Evolutionary conservation across 2,329 filamentous ascomycete genomes (phyloP), one percentile per base, ranked within the genome.

Genomic region (Aureobasidium subglaciale): DNA sequence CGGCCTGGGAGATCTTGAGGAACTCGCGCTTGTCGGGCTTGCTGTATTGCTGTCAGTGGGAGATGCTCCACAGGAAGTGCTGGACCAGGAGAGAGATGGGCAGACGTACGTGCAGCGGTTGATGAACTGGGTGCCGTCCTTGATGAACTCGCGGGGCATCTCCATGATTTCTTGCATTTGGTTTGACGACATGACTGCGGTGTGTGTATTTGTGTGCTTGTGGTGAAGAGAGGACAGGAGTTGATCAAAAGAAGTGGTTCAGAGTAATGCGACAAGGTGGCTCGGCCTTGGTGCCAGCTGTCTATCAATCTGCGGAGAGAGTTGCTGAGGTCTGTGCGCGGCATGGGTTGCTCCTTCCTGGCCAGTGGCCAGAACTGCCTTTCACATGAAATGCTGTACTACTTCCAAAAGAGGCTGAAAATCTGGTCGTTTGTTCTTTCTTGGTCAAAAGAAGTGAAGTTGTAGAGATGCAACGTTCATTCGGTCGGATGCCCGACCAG

Each of bases 1-100:
- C 84, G 59, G 84, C 84, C 72, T 82, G 79, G 61, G 75, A 78
- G 67, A 82, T 82, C 71, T 79, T 79, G 63, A 79, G 70, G 68
- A 81, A 81, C 66, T 82, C 78, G 63, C 78, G 74, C 67, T 76
- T 76, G 68, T 82, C 79, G 65, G 79, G 42, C 35, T 42, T 56
- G 16, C 34, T 43, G 35, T 37, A 48, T 6, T 29, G 25, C 8
- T 5, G 24, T 38, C 46, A 38, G 25, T 25, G 3, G 16, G 18
- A 40, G 58, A 59, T 18, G 22, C 35, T 58, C 55, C 16, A 30
- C 10, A 5, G 46, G 16, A 35, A 18, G 38, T 8, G 18, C 7
- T 11, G 13, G 7, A 22, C 18, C 16, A 34, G 29, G 46, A 25
- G 7, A 35, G 24, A 27, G 41, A n/a, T 8, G 35, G 24, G 18